Percentiles rank a stretch among this genome's conserved stretches.
Conservation (phyloP, 2,329 filamentous ascomycete genomes). For the Fonsecaea multimorphosa region DNA sequence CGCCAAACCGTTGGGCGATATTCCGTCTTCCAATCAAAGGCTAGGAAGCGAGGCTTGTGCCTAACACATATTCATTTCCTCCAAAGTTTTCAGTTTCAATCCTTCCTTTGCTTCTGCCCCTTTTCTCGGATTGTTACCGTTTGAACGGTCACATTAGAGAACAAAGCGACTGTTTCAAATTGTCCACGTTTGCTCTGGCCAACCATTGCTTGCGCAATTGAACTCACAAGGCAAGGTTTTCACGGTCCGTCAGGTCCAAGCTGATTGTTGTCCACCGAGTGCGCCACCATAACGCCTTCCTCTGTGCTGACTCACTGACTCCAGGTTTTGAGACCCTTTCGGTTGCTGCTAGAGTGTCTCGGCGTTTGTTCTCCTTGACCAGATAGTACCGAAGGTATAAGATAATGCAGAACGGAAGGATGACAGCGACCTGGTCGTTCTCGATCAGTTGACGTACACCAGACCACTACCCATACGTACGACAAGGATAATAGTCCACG, state of each 20-base stretch:
- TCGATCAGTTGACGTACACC: not conserved
- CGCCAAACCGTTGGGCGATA: too few relatives aligned
- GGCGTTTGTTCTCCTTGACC: constrained; percentile 55
- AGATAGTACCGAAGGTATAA: constrained; percentile 50
- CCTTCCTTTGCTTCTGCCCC: too few relatives aligned
- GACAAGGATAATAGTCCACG: constrained; percentile 41
- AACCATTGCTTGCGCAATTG: not conserved
- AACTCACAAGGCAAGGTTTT: constrained; percentile 48
- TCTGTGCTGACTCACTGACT: constrained; percentile 51
- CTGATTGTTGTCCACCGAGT: constrained; percentile 47
- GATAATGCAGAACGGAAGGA: constrained; percentile 50
- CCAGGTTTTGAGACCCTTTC: constrained; percentile 14
- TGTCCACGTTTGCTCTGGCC: not conserved
- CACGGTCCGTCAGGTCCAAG: constrained; percentile 61
- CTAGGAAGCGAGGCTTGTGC: too few relatives aligned
- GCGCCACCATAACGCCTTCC: constrained; percentile 42
- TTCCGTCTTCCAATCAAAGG: too few relatives aligned
- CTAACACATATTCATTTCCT: too few relatives aligned
- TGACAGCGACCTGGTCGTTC: constrained; percentile 44
- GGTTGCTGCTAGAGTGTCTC: constrained; percentile 48
- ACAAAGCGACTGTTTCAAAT: not conserved
- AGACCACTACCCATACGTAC: constrained; percentile 24
- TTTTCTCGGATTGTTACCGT: too few relatives aligned
- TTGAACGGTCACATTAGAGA: not conserved
- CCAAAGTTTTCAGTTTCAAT: too few relatives aligned